A percentile compares a stretch with the other conserved stretches of the same genome.
Evolutionary conservation across 345 rosid genomes (phyloP).

Genomic region (Acer yangbiense): DNA sequence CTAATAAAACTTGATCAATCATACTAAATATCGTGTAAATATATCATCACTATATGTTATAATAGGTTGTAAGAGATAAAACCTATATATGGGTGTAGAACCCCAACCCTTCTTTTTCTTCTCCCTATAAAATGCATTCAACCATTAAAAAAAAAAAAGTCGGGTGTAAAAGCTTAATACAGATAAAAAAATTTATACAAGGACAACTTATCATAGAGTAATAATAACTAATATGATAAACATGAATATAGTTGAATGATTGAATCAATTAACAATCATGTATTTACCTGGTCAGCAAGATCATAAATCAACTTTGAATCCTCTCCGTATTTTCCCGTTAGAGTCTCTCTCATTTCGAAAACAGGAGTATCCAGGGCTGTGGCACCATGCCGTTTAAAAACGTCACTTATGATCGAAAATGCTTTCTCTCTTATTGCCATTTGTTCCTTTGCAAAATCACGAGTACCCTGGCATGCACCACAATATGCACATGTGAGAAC

Average conservation of each 20-base stretch:
- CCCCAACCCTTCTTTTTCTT: background rate
- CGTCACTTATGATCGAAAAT: slow-evolving; percentile 68
- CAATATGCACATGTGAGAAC: slow-evolving; percentile 9
- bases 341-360: slow-evolving; percentile 92
- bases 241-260: slow-evolving; percentile 8
- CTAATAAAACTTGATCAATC: background rate
- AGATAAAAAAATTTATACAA: background rate
- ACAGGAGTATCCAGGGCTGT: slow-evolving; percentile 94
- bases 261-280: slow-evolving; percentile 10
- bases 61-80: background rate
- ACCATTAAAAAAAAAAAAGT: background rate
- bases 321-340: slow-evolving; percentile 92
- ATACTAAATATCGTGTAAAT: background rate
- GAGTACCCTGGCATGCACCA: slow-evolving; percentile 64
- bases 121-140: background rate
- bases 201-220: background rate
- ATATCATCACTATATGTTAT: background rate
- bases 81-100: background rate
- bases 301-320: slow-evolving; percentile 92
- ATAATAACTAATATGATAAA: background rate
- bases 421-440: slow-evolving; percentile 82
- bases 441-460: slow-evolving; percentile 90
- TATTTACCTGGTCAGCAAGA: slow-evolving; percentile 91
- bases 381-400: slow-evolving; percentile 92
- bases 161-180: background rate